Percentiles rank a stretch among this genome's conserved stretches.
phyloP scores from a whole-genome alignment of 257 asterid genomes.

The Verbena officinalis region DNA sequence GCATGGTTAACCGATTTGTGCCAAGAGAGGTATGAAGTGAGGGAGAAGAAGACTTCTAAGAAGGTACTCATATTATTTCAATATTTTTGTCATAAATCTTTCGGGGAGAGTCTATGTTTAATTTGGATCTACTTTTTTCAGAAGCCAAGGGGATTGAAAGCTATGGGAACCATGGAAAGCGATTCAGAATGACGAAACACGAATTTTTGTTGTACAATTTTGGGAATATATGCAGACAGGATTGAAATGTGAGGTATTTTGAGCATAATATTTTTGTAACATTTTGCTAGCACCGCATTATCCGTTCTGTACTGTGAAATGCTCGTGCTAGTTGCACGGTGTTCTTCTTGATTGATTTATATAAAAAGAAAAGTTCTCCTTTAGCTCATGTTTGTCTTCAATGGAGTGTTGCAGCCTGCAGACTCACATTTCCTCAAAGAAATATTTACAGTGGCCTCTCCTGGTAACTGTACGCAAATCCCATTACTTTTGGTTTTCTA shows the following conservation, averaged over 20 bases:
- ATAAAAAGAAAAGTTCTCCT: background rate
- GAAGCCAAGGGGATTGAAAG: slow-evolving; percentile 78
- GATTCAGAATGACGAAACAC: slow-evolving; percentile 64
- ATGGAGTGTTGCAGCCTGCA: too few relatives aligned
- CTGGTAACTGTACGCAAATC: too few relatives aligned
- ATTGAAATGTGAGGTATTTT: slow-evolving; percentile 9
- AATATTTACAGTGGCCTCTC: too few relatives aligned
- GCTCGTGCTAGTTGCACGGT: slow-evolving; percentile 20
- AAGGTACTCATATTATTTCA: slow-evolving; percentile 42
- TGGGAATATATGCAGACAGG: slow-evolving; percentile 21
- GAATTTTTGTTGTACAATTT: slow-evolving; percentile 26
- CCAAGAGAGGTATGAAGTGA: slow-evolving; percentile 83
- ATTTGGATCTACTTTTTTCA: slow-evolving; percentile 32
- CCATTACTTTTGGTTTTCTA: too few relatives aligned
- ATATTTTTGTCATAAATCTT: background rate
- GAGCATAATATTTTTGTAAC: background rate
- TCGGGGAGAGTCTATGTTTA: background rate
- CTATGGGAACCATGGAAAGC: slow-evolving; percentile 76
- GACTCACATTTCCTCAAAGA: too few relatives aligned
- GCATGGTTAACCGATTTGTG: slow-evolving; percentile 81
- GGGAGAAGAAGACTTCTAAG: slow-evolving; percentile 72
- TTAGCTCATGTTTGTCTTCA: background rate
- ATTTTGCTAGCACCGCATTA: slow-evolving; percentile 17
- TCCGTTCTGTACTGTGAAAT: slow-evolving; percentile 15
- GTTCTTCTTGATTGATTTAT: background rate